Evolutionary conservation across 2,329 filamentous ascomycete species (phyloP).

Genomic region (Trichoderma koningii): DNA sequence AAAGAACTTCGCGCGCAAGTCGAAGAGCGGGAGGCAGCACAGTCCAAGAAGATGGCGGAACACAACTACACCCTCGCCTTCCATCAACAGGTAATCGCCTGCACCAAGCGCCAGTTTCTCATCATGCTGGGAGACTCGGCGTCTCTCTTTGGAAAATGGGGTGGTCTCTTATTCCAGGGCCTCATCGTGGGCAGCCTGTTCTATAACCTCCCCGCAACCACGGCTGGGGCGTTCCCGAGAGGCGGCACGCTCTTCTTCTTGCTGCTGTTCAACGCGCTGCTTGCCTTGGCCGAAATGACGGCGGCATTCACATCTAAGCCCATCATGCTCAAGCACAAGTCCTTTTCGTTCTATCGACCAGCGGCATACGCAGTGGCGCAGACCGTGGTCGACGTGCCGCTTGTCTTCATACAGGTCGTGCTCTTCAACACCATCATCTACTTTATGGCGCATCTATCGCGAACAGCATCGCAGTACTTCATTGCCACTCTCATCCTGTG

Average conservation of each 20-base stretch:
- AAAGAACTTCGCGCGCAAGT: slow-evolving; percentile 58
- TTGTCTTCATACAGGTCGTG: slow-evolving; percentile 65
- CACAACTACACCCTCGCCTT: slow-evolving; percentile 78
- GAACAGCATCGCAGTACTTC: slow-evolving; percentile 67
- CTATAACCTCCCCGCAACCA: slow-evolving; percentile 64
- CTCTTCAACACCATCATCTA: slow-evolving; percentile 73
- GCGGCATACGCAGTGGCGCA: slow-evolving; percentile 59
- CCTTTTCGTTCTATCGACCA: slow-evolving; percentile 67
- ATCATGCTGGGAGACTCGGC: slow-evolving; percentile 74
- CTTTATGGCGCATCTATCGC: slow-evolving; percentile 72
- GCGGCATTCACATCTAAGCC: slow-evolving; percentile 63
- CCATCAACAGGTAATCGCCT: slow-evolving; percentile 67
- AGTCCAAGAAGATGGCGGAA: slow-evolving; percentile 67
- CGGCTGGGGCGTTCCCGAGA: slow-evolving; percentile 63
- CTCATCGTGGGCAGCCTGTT: slow-evolving; percentile 81
- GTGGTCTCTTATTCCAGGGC: slow-evolving; percentile 72
- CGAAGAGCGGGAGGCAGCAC: slow-evolving; percentile 53
- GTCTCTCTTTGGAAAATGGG: slow-evolving; percentile 76
- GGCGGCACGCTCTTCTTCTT: slow-evolving; percentile 54
- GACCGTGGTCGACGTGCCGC: slow-evolving; percentile 59
- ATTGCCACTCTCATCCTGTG: slow-evolving; percentile 65
- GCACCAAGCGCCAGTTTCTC: slow-evolving; percentile 77
- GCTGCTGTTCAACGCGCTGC: slow-evolving; percentile 59
- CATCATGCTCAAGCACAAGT: slow-evolving; percentile 70
- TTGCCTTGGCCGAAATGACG: slow-evolving; percentile 75